These are phyloP conservation scores for Colletotrichum phormii DNA, from an alignment of 2,329 filamentous ascomycete genomes.

Conservation along the genomic window DNA sequence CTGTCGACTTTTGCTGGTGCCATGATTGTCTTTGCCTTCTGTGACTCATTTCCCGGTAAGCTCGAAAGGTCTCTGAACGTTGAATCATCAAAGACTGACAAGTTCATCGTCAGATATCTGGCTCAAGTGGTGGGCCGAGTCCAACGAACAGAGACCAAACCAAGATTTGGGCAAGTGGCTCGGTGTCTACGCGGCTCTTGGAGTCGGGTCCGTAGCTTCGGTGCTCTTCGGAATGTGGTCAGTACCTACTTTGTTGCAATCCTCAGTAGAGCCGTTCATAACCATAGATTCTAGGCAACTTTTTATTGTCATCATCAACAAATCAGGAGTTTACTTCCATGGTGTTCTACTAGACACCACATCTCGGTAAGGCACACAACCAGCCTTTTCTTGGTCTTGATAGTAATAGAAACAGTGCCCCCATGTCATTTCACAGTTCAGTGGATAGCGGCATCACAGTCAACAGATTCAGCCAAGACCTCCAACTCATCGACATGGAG, in stretches of 20 bases:
- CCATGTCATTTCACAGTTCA: constrained; percentile 37
- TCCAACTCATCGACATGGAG: constrained; percentile 41
- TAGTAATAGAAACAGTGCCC: constrained; percentile 18
- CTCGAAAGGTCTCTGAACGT: too few species aligned
- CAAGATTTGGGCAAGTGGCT: constrained; percentile 49
- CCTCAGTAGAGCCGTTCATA: not conserved
- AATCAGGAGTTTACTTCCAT: constrained; percentile 45
- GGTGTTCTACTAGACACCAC: constrained; percentile 41
- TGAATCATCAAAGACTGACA: not conserved
- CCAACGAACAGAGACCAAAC: constrained; percentile 52
- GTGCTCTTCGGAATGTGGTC: constrained; percentile 26
- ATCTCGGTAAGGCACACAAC: constrained; percentile 31
- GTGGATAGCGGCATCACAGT: constrained; percentile 39
- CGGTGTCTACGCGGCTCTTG: constrained; percentile 46
- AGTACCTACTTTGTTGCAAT: not conserved
- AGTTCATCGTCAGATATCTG: constrained; percentile 47
- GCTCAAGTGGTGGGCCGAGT: constrained; percentile 61
- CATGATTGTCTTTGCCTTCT: constrained; percentile 42
- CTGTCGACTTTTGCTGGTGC: constrained; percentile 38
- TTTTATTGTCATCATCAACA: constrained; percentile 46
- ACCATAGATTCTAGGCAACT: constrained; percentile 41
- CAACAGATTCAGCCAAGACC: constrained; percentile 40
- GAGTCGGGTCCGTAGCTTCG: constrained; percentile 14
- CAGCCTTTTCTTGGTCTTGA: not conserved
- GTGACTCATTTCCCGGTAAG: constrained; percentile 41